Base-by-base conservation (phyloP, 208 protist genomes). In the Wallacemonas collosoma region DNA sequence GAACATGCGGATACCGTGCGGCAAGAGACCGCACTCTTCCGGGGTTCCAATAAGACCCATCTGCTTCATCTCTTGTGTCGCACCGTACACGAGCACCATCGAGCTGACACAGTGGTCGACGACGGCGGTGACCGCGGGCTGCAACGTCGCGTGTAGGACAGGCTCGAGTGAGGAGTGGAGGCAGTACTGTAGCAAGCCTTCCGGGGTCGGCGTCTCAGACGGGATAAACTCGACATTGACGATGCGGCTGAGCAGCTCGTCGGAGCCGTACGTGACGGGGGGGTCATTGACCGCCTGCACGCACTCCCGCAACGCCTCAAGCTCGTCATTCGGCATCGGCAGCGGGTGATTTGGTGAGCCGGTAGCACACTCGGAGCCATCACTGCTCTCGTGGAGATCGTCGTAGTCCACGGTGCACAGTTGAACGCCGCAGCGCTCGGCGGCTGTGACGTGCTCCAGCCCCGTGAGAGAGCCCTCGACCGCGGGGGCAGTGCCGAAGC, bases 1-100 rank as follows among this genome's bases (percentile, higher is more conserved):
- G 15, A 92, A 61, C 39, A 81, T 68, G 58, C 84, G 82, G 50
- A 95, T 95, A 53, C 80, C 82, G 57, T 89, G 68, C 39, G 90
- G 90, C 11, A 95, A 79, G 55, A 95, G 78, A 1, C 90, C 90
- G 69, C 86, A 92, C 72, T 87, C 79, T 58, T 90, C 81, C 6
- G 90, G 90, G 2, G 90, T 95, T 11, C 90, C 90, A 66, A 93
- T 89, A 17, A 95, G 71, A 11, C 90, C 90, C 72, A 95, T 85
- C 51, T 95, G 90, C 74, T 92, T 93, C 90, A 95, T 95, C 71
- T 95, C 90, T 75, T 93, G 90, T 58, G 90, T 95, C n/a, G 87
- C 86, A 8, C 90, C 88, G 70, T 93, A 95, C 1, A 95, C 81
- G 38, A 95, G 73, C 47, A 93, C 86, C 44, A 89, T 89, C 36